Conservation (phyloP, 345 rosid species). For the Rubroshorea leprosula region DNA sequence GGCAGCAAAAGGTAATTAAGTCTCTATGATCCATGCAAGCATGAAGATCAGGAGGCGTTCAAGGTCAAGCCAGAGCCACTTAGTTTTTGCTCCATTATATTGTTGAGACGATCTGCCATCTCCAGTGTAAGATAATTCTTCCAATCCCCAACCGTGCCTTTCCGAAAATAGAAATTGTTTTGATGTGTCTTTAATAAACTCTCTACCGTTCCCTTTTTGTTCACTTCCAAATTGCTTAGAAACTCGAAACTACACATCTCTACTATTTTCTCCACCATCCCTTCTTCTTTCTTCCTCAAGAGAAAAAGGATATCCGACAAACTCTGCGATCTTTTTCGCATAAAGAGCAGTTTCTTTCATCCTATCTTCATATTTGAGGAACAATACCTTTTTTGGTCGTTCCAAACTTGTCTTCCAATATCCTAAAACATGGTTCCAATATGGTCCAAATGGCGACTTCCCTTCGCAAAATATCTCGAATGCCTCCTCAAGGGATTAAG, state of each 20-base stretch:
- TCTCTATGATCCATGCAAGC: no score
- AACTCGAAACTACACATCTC: conserved; percentile 40
- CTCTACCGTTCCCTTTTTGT: conserved; percentile 36
- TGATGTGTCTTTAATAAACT: not conserved
- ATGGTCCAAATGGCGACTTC: conserved; percentile 4
- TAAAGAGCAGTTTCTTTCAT: not conserved
- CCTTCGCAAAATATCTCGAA: conserved; percentile 19
- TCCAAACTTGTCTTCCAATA: conserved; percentile 10
- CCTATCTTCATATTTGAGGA: conserved; percentile 24
- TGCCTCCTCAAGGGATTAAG: not conserved
- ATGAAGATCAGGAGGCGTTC: no score
- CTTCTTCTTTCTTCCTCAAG: conserved; percentile 31
- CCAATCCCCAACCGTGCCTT: conserved; percentile 31
- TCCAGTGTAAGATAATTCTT: conserved; percentile 15
- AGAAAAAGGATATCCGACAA: conserved; percentile 35
- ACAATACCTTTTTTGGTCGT: not conserved
- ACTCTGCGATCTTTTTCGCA: conserved; percentile 31
- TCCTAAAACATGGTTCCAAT: conserved; percentile 10
- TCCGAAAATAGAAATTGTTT: conserved; percentile 30
- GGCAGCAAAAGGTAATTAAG: no score
- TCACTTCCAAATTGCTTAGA: conserved; percentile 36
- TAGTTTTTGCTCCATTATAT: conserved; percentile 37
- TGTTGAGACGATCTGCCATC: conserved; percentile 27
- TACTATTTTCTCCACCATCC: conserved; percentile 25
- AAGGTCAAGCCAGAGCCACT: conserved; percentile 37